phyloP scores from a whole-genome alignment of 1,284 basidiomycete species.

The Mycosarcoma mackinlayi region DNA sequence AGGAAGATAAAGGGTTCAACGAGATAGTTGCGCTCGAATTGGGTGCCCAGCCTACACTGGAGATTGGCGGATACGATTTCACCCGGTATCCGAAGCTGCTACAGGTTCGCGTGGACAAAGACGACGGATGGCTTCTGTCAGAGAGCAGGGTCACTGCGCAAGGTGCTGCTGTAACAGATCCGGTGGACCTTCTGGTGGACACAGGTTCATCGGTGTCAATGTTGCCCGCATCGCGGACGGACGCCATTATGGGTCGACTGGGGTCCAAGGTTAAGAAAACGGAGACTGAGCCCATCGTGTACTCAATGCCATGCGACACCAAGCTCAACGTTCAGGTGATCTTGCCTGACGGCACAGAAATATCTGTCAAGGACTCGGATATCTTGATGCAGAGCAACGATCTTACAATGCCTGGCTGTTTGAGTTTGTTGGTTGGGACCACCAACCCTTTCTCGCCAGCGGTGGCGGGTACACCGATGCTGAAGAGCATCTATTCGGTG shows the following conservation, averaged over 20 bases:
- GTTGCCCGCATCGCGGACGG: constrained; percentile 26
- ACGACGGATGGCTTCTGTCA: constrained; percentile 26
- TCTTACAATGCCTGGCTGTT: constrained; percentile 30
- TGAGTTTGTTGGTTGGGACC: constrained; percentile 32
- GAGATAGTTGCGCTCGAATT: constrained; percentile 23
- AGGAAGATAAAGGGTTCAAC: background rate
- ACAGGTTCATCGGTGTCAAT: constrained; percentile 40
- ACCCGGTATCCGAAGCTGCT: constrained; percentile 20
- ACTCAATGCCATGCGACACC: constrained; percentile 39
- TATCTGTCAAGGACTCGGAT: constrained; percentile 23
- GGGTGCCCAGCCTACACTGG: constrained; percentile 12
- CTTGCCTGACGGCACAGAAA: constrained; percentile 23
- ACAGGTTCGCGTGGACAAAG: constrained; percentile 14
- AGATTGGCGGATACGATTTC: constrained; percentile 38
- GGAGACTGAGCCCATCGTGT: constrained; percentile 23
- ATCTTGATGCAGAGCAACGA: constrained; percentile 46
- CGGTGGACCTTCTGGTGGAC: constrained; percentile 29
- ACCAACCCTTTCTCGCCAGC: constrained; percentile 32
- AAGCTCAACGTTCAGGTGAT: constrained; percentile 28
- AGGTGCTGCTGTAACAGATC: background rate
- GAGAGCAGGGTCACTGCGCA: constrained; percentile 16
- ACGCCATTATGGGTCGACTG: constrained; percentile 29
- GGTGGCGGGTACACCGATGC: constrained; percentile 33
- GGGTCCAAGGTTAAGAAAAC: constrained; percentile 23
- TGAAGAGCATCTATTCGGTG: constrained; percentile 41